Evolutionary conservation across 2,329 filamentous ascomycete genomes (phyloP), one percentile per base, ranked within the genome.

Genomic region (Cordyceps pruinosa): DNA sequence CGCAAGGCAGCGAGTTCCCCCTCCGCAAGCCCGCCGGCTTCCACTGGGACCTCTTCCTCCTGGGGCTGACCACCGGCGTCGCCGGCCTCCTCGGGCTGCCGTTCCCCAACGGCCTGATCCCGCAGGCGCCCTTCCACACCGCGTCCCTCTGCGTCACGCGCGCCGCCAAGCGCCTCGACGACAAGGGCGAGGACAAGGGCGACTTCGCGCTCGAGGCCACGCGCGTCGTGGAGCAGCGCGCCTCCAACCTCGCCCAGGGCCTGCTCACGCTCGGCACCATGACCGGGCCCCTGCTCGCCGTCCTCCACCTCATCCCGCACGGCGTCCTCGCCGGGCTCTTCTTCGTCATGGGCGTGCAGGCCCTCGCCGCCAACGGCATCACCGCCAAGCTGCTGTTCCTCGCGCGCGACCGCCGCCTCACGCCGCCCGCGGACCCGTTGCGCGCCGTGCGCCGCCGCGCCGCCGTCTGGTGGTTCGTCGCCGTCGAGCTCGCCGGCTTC

Each of bases 331-430:
- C 88, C 0, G 89, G 89, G 0, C 78, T 93, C 26, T 93, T 93
- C 77, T 92, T 92, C 72, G 82, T 90, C 68, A 92, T 93, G 89
- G 89, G 88, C 42, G 78, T 89, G 59, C 87, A 92, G 72, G 88
- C 88, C 3, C 81, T 93, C 32, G 80, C 85, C 66, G 85, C 74
- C 25, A 93, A 93, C 67, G 88, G 88, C 23, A 89, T 93, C 66
- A 92, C 88, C 0, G 73, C 79, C 60, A 92, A 92, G 70, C 68
- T 92, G 9, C 68, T 90, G 23, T 92, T 89, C 69, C 77, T 93
- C 1, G 72, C 77, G 1, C 80, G 83, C 61, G 89, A 93, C 70
- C 74, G 69, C 48, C 68, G 76, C 5, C 75, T 91, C n/a, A 89
- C 86, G 0, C 75, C 80, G 3, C 66, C 75, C 0, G 73, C 72